A percentile compares a stretch with the other conserved stretches of the same genome.
Conservation (phyloP, 78 protist species). For the Anaeramoeba flamelloides region DNA sequence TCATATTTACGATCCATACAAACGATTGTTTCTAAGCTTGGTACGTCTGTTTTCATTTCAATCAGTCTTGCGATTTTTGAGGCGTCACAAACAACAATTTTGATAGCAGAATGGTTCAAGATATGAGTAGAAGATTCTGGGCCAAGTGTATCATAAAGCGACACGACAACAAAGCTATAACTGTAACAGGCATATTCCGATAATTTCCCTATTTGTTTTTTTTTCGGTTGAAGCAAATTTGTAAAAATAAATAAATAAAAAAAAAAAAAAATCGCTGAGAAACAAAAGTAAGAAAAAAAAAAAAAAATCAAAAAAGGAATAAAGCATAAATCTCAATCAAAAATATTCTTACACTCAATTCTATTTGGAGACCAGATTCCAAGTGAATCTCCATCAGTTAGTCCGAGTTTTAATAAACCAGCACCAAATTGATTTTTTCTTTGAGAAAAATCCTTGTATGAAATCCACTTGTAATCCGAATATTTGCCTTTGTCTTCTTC, state of each 20-base stretch:
- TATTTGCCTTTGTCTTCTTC: background rate
- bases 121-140: background rate
- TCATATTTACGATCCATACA: background rate
- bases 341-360: too few species aligned
- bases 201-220: too few species aligned
- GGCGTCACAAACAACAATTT: background rate
- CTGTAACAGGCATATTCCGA: background rate
- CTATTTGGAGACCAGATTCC: background rate
- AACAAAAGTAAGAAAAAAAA: too few species aligned
- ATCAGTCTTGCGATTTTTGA: background rate
- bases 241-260: too few species aligned
- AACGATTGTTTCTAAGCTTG: background rate
- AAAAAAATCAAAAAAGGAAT: too few species aligned
- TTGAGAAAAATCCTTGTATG: background rate
- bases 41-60: background rate
- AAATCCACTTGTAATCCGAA: background rate
- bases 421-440: background rate
- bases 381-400: background rate
- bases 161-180: background rate
- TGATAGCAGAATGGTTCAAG: background rate
- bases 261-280: too few species aligned
- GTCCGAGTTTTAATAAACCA: background rate
- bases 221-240: too few species aligned
- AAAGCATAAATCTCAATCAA: too few species aligned
- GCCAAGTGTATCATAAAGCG: background rate